phyloP scores from a whole-genome alignment of 2,329 filamentous ascomycete species.

The Neurospora crassa region DNA sequence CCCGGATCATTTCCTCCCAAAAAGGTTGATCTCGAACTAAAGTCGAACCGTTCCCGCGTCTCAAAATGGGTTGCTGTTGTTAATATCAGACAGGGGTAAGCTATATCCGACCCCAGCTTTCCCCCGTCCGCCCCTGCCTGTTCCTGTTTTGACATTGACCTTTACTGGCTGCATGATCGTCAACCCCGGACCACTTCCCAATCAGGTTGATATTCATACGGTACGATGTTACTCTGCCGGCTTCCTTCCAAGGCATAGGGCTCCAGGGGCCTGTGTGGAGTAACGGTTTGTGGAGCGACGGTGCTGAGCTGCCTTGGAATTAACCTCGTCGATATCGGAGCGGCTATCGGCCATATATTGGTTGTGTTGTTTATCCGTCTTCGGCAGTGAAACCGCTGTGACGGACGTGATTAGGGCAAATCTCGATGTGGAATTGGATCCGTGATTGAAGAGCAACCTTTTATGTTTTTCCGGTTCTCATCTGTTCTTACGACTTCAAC shows the following conservation, averaged over 20 bases:
- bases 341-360: neutral
- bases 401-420: neutral
- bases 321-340: constrained; percentile 13
- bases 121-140: too few relatives aligned
- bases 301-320: constrained; percentile 11
- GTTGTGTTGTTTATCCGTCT: neutral
- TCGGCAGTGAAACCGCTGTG: neutral
- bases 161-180: neutral
- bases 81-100: neutral
- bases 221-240: neutral
- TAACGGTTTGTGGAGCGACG: neutral
- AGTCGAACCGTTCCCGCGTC: neutral
- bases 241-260: neutral
- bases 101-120: neutral
- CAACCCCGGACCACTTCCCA: neutral
- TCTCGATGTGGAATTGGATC: neutral
- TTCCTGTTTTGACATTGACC: too few relatives aligned
- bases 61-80: neutral
- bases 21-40: neutral
- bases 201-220: neutral
- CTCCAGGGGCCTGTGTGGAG: neutral
- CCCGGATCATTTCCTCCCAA: neutral
- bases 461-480: too few relatives aligned
- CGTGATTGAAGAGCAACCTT: neutral
- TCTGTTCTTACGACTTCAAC: neutral